Percentiles rank a stretch among this genome's conserved stretches.
phyloP scores from a whole-genome alignment of 306 rosid species.

The Crotalaria pallida region DNA sequence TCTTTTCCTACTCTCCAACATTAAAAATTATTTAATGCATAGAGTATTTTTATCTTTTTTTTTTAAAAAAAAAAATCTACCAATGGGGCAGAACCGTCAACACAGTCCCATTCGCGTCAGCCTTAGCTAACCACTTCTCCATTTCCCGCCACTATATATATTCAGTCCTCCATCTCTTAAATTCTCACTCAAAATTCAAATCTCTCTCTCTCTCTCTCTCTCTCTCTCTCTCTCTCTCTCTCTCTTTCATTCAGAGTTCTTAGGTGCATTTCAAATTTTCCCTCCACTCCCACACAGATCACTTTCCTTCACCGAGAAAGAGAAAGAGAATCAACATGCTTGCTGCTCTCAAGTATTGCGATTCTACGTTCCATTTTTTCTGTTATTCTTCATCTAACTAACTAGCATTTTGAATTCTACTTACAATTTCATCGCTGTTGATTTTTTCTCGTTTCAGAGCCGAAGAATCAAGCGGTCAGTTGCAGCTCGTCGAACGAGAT shows the following conservation, averaged over 20 bases:
- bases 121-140: not conserved
- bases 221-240: slow-evolving; percentile 12
- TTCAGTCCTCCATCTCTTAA: slow-evolving; percentile 9
- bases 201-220: slow-evolving; percentile 18
- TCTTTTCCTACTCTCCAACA: too few relatives aligned
- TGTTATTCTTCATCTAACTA: not conserved
- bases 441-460: slow-evolving; percentile 39
- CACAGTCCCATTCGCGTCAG: too few relatives aligned
- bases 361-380: slow-evolving; percentile 16
- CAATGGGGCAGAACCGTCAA: too few relatives aligned
- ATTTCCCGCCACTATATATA: slow-evolving; percentile 49
- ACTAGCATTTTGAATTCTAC: not conserved
- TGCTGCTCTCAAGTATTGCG: slow-evolving; percentile 69
- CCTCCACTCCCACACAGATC: slow-evolving; percentile 16
- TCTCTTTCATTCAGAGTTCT: slow-evolving; percentile 12
- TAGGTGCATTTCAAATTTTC: slow-evolving; percentile 11
- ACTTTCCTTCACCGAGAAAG: slow-evolving; percentile 5
- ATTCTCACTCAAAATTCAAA: not conserved
- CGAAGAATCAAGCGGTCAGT: slow-evolving; percentile 73
- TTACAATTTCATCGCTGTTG: not conserved
- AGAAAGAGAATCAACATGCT: slow-evolving; percentile 49
- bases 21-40: too few relatives aligned
- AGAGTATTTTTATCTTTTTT: too few relatives aligned
- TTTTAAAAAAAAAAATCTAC: too few relatives aligned
- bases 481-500: slow-evolving; percentile 92